These are phyloP conservation scores for Schoenoplectus triqueter DNA, from an alignment of 202 grass and related monocot genomes.

Conservation along the genomic window DNA sequence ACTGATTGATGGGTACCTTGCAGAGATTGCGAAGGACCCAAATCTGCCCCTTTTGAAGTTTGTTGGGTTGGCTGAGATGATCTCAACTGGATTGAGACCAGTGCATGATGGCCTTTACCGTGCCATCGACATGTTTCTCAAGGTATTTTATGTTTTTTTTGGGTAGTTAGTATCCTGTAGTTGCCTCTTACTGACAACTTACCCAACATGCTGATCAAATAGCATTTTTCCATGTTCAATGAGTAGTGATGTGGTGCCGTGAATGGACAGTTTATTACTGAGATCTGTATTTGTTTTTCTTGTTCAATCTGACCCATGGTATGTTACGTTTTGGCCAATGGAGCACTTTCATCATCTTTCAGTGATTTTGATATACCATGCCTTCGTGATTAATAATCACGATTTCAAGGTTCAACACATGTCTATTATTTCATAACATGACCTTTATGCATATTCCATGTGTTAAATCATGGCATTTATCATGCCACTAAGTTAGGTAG, in stretches of 20 bases:
- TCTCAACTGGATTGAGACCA: conserved; percentile 52
- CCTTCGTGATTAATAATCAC: background rate
- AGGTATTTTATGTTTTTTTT: conserved; percentile 57
- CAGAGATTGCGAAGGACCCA: conserved; percentile 80
- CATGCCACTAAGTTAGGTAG: background rate
- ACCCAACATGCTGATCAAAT: background rate
- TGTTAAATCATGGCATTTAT: no score
- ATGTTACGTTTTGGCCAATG: background rate
- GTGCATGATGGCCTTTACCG: conserved; percentile 82
- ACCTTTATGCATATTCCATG: background rate
- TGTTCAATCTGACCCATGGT: background rate
- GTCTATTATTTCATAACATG: background rate
- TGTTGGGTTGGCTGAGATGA: conserved; percentile 74
- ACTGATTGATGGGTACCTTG: conserved; percentile 90
- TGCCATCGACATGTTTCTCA: conserved; percentile 95
- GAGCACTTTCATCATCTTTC: background rate
- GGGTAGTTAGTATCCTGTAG: background rate
- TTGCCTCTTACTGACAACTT: background rate
- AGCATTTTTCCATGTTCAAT: background rate
- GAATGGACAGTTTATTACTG: background rate
- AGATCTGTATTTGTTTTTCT: background rate
- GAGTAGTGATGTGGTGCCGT: background rate
- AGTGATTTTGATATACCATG: background rate
- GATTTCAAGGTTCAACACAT: background rate
- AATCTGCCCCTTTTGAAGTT: conserved; percentile 80